phyloP scores from a whole-genome alignment of 2,329 filamentous ascomycete genomes.

The Fusarium tuaranense region DNA sequence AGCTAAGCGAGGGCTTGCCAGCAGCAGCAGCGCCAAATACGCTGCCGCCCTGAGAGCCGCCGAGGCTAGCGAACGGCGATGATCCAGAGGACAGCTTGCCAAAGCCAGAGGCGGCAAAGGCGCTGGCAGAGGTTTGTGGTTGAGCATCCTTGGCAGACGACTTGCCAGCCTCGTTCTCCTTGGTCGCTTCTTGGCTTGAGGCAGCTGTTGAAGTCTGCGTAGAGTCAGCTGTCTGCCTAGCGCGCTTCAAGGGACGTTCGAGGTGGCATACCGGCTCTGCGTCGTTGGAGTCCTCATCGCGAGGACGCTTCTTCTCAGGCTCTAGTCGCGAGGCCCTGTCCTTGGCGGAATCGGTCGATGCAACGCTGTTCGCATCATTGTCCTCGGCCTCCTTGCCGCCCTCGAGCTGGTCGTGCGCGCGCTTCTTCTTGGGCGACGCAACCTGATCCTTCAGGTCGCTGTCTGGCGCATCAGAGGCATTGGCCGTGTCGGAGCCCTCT shows the following conservation, averaged over 20 bases:
- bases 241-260: not conserved
- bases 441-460: slow-evolving; percentile 61
- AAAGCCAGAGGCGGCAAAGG: slow-evolving; percentile 77
- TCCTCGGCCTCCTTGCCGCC: slow-evolving; percentile 56
- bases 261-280: slow-evolving; percentile 48
- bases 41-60: slow-evolving; percentile 59
- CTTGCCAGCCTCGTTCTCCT: slow-evolving; percentile 37
- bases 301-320: slow-evolving; percentile 74
- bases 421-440: slow-evolving; percentile 75
- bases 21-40: slow-evolving; percentile 59
- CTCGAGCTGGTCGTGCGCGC: slow-evolving; percentile 70
- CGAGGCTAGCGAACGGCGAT: slow-evolving; percentile 73
- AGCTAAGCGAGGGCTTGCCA: slow-evolving; percentile 49
- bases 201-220: slow-evolving; percentile 33
- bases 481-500: slow-evolving; percentile 37
- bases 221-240: slow-evolving; percentile 21
- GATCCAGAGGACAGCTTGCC: slow-evolving; percentile 72
- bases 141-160: slow-evolving; percentile 42
- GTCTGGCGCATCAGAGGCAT: slow-evolving; percentile 48
- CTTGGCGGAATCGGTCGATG: slow-evolving; percentile 59
- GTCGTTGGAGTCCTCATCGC: slow-evolving; percentile 61
- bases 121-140: slow-evolving; percentile 64
- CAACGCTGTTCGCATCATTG: slow-evolving; percentile 57
- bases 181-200: slow-evolving; percentile 33
- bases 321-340: slow-evolving; percentile 61